A percentile compares a stretch with the other conserved stretches of the same genome.
Conservation (phyloP, 2,329 filamentous ascomycete genomes). For the Mycosphaerella sp. region DNA sequence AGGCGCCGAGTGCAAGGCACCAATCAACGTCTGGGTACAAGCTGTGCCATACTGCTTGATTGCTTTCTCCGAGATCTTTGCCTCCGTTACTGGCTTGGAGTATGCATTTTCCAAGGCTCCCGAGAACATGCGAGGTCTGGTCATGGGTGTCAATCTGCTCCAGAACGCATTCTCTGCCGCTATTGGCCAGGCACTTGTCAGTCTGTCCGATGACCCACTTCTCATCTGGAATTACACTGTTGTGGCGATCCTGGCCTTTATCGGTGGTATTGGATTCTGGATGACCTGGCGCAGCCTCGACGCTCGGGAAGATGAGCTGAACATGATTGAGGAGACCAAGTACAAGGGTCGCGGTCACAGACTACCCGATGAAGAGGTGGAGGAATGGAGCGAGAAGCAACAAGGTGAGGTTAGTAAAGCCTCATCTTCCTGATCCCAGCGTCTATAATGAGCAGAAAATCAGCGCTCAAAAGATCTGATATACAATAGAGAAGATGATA, state of each 20-base stretch:
- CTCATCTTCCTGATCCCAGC: no score
- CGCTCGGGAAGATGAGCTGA: constrained; percentile 60
- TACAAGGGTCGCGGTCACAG: constrained; percentile 21
- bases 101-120: constrained; percentile 44
- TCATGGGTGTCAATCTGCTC: constrained; percentile 50
- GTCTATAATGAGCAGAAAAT: no score
- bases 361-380: not conserved
- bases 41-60: constrained; percentile 41
- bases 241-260: constrained; percentile 55
- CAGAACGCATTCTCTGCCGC: constrained; percentile 54
- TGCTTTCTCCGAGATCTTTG: constrained; percentile 42
- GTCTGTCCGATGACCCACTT: constrained; percentile 56
- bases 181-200: constrained; percentile 56
- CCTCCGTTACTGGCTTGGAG: constrained; percentile 41
- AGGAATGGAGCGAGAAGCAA: not conserved
- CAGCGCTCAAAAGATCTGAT: no score
- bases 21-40: constrained; percentile 41
- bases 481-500: no score
- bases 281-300: constrained; percentile 60
- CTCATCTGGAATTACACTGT: constrained; percentile 62
- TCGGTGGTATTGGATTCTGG: constrained; percentile 63
- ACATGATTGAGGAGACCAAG: constrained; percentile 46
- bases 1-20: constrained; percentile 30
- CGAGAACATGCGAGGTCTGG: constrained; percentile 42
- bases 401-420: not conserved